Evolutionary conservation across 768 basidiomycete genomes (phyloP), one percentile per base, ranked within the genome.

Genomic region (Botryobasidium botryosum): DNA sequence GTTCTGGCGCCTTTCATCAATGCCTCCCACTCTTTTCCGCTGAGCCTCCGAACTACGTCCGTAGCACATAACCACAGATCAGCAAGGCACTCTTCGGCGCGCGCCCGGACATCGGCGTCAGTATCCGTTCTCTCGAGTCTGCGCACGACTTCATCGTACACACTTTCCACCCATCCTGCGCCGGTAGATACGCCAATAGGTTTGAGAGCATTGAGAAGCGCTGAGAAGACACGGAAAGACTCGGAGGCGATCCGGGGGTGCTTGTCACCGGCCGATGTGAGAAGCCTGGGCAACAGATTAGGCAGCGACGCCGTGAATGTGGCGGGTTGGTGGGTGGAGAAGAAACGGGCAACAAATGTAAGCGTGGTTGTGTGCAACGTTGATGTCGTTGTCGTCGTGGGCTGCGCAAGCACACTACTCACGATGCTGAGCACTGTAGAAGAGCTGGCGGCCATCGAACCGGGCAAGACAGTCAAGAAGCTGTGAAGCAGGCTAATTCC

Each of bases 241-340:
- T 91, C 87, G 2, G 87, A 77, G 4, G 77, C 79, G 48, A 96
- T 73, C 48, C 87, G 78, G 28, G 91, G 91, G 56, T 90, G 84
- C 52, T 79, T 77, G 59, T 97, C 90, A 17, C 64, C 63, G 38
- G 85, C 66, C 7, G 78, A 74, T 45, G 73, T 74, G 33, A 90
- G 70, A 31, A 97, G 70, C 12, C 77, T 72, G 1, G 82, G 76
- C 0, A 78, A 78, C 29, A 97, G 64, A 13, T 65, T 64, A 1
- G 75, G 62, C n/a, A 96, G 68, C 8, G 73, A 70, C 20, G 64
- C 54, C 1, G 64, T 58, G 56, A 79, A 90, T 1, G 72, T 66
- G 3, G 71, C 57, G 67, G 41, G 72, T 58, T 61, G 52, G 71
- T 91, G 68, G 54, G 79, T 68, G 4, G 76, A 69, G 61, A 97